phyloP scores from a whole-genome alignment of 139 green algal genomes.

The Micromonas pusilla region DNA sequence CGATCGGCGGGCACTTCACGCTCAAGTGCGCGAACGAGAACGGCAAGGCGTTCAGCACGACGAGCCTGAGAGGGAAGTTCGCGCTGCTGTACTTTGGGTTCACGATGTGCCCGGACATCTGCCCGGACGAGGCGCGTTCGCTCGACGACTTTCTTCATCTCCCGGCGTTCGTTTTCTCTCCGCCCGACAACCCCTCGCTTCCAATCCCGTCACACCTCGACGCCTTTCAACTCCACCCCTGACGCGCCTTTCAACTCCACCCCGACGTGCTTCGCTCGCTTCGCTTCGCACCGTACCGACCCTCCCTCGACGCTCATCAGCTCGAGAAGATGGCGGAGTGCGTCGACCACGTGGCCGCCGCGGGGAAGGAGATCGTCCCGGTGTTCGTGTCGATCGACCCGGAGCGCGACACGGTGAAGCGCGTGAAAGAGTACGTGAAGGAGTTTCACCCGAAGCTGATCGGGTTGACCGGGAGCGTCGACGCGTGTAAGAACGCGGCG shows the following conservation, averaged over 20 bases:
- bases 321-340: constrained; percentile 82
- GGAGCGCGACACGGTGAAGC: constrained; percentile 66
- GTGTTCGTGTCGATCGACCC: constrained; percentile 97
- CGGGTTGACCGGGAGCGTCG: constrained; percentile 77
- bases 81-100: constrained; percentile 97
- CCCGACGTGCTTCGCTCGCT: too few species aligned
- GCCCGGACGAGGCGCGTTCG: constrained; percentile 97
- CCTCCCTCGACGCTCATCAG: too few species aligned
- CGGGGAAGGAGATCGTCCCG: constrained; percentile 36
- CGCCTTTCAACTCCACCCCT: too few species aligned
- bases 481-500: constrained; percentile 50
- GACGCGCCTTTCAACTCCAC: too few species aligned
- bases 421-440: constrained; percentile 74
- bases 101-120: constrained; percentile 97
- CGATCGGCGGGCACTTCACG: constrained; percentile 84
- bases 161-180: too few species aligned
- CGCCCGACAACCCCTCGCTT: too few species aligned
- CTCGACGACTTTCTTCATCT: too few species aligned
- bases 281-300: too few species aligned
- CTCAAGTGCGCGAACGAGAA: constrained; percentile 55
- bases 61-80: constrained; percentile 77
- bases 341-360: constrained; percentile 31
- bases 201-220: too few species aligned
- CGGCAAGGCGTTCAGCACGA: constrained; percentile 67
- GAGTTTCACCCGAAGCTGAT: constrained; percentile 93